Conservation (phyloP, 805 yeast genomes). For the Pichia eremophila region DNA sequence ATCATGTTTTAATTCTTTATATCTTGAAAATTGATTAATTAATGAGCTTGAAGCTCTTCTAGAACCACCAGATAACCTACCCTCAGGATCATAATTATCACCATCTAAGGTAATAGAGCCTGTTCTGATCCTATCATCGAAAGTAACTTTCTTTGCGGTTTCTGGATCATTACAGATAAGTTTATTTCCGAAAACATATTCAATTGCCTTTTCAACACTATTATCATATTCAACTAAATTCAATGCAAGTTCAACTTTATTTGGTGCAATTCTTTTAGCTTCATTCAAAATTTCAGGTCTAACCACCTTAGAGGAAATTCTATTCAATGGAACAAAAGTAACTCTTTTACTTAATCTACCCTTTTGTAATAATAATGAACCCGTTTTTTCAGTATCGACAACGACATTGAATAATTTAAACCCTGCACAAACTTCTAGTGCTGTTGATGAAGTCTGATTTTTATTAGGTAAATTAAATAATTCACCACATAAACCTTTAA, state of each 20-base stretch:
- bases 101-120: constrained; percentile 88
- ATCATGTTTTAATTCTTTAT: constrained; percentile 33
- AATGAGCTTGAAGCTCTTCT: constrained; percentile 50
- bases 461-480: constrained; percentile 55
- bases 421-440: constrained; percentile 92
- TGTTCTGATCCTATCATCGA: constrained; percentile 69
- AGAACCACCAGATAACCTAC: constrained; percentile 94
- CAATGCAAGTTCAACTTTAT: constrained; percentile 81
- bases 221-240: constrained; percentile 67
- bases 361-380: constrained; percentile 68
- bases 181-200: constrained; percentile 84
- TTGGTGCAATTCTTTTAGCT: constrained; percentile 75
- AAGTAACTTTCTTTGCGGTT: constrained; percentile 82
- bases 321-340: constrained; percentile 86
- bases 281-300: constrained; percentile 41
- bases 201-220: constrained; percentile 74
- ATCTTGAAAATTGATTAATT: constrained; percentile 56
- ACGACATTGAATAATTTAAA: constrained; percentile 82
- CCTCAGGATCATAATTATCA: constrained; percentile 92
- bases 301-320: constrained; percentile 56
- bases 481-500: constrained; percentile 87
- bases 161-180: constrained; percentile 80
- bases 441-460: constrained; percentile 57
- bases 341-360: constrained; percentile 77
- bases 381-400: constrained; percentile 80